These are phyloP conservation scores for Gilbertella persicaria DNA, from an alignment of 371 early-diverging fungal genomes.

Conservation along the genomic window DNA sequence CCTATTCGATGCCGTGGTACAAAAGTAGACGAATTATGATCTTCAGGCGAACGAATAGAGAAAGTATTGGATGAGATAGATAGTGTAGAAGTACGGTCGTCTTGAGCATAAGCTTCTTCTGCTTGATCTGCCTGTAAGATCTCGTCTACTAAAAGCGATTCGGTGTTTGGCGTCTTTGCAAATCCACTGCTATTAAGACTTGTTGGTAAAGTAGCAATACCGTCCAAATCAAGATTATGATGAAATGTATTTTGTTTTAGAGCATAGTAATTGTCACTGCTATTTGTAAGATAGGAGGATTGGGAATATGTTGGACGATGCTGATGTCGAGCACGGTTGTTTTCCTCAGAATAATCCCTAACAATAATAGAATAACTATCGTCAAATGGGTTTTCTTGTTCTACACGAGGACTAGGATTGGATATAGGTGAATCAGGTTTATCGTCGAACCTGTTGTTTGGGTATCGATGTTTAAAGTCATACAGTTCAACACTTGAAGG, in stretches of 20 bases:
- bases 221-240: not conserved
- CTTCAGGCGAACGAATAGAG: slow-evolving; percentile 6
- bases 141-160: not conserved
- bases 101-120: not conserved
- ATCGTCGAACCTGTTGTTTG: not conserved
- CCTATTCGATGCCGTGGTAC: slow-evolving; percentile 15
- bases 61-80: slow-evolving; percentile 25
- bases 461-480: not conserved
- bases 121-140: not conserved
- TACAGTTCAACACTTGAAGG: slow-evolving; percentile 2
- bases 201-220: slow-evolving; percentile 11
- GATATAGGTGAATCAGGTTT: not conserved
- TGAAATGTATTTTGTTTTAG: not conserved
- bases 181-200: slow-evolving; percentile 28
- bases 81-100: slow-evolving; percentile 19
- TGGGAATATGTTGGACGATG: slow-evolving; percentile 39
- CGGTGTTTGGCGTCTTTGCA: slow-evolving; percentile 18
- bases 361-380: slow-evolving; percentile 21
- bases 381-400: slow-evolving; percentile 42
- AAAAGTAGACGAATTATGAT: not conserved
- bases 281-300: slow-evolving; percentile 25
- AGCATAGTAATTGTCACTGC: not conserved
- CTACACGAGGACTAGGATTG: slow-evolving; percentile 19
- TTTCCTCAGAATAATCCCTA: slow-evolving; percentile 1
- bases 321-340: slow-evolving; percentile 4